Evolutionary conservation across 352 stramenopile species (phyloP), one percentile per base, ranked within the genome.

Genomic region (Saprolegnia parasitica): DNA sequence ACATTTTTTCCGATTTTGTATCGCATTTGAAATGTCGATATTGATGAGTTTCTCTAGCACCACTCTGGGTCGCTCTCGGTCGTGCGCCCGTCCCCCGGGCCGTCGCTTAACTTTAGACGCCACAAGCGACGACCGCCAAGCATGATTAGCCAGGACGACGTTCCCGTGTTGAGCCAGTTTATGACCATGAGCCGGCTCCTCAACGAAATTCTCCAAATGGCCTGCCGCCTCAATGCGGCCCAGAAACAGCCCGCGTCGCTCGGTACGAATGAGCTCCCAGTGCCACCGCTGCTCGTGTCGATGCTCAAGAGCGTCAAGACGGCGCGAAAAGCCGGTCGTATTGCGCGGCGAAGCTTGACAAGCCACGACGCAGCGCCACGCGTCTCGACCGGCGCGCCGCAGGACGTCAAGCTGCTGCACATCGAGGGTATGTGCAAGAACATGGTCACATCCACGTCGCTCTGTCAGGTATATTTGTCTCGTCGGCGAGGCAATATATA

Each of bases 131-230:
- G 16, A 58, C 23, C 8, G 8, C 8, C 52, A 29, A 58, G 52
- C 16, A 16, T 58, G 8, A 58, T 58, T 16, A 58, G 52, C 32
- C 52, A 58, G 16, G 52, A 58, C 32, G 52, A 58, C 16, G 23
- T 58, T 8, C 52, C 52, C 23, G 52, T 58, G 32, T 16, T 58
- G 8, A 58, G 13, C 32, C 52, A 58, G 32, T 58, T 58, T 16
- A 58, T 58, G 52, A 39, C 52, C 8, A 16, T 58, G 52, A 58
- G 52, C 32, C 52, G 52, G 8, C 52, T 58, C 32, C 52, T 58
- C 32, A 58, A 58, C 32, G 52, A 58, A 16, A 58, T 16, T 39
- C 52, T 58, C 8, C 52, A 58, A 16, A 58, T 39, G 32, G 32
- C 16, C 32, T 29, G 13, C 32, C 52, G 52, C 32, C 52, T 58